These are phyloP conservation scores for Penicillium turbatum DNA, from an alignment of 495 filamentous ascomycete genomes.

Conservation along the genomic window DNA sequence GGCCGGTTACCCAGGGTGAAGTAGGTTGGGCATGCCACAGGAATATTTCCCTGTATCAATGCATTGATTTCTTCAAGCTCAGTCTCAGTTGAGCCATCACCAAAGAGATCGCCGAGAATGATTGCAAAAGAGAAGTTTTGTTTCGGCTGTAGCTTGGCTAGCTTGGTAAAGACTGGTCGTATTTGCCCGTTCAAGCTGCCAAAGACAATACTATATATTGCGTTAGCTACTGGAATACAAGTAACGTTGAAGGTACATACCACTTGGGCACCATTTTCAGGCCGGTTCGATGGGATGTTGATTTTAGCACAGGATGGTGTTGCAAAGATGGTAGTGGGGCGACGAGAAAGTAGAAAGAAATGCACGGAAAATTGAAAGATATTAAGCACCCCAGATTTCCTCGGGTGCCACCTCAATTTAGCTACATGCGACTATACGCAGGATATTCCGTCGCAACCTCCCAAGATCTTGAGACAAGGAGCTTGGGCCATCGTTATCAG, in stretches of 20 bases:
- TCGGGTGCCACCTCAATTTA: constrained; percentile 1
- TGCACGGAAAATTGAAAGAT: not conserved
- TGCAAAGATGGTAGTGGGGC: not conserved
- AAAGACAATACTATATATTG: constrained; percentile 62
- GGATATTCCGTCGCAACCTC: not conserved
- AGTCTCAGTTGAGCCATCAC: constrained; percentile 42
- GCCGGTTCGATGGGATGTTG: not conserved
- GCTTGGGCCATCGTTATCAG: constrained; percentile 30
- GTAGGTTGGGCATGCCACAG: constrained; percentile 76
- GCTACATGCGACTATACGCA: constrained; percentile 10
- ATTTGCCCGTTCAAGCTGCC: constrained; percentile 76
- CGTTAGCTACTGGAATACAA: constrained; percentile 8
- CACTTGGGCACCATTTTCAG: constrained; percentile 58
- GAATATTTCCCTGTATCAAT: constrained; percentile 65
- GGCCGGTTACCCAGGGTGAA: constrained; percentile 69
- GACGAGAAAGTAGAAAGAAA: not conserved
- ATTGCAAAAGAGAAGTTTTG: constrained; percentile 83
- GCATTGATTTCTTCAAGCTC: constrained; percentile 53
- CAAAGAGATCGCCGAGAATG: constrained; percentile 78
- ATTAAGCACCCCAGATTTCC: not conserved
- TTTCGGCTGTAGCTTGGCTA: constrained; percentile 73
- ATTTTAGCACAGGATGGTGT: not conserved
- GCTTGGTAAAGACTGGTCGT: constrained; percentile 67
- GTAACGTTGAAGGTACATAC: constrained; percentile 41
- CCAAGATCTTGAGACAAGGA: constrained; percentile 25